Percentiles rank a stretch among this genome's conserved stretches.
Evolutionary conservation across 306 rosid species (phyloP).

Genomic region (Cucumis hystrix): DNA sequence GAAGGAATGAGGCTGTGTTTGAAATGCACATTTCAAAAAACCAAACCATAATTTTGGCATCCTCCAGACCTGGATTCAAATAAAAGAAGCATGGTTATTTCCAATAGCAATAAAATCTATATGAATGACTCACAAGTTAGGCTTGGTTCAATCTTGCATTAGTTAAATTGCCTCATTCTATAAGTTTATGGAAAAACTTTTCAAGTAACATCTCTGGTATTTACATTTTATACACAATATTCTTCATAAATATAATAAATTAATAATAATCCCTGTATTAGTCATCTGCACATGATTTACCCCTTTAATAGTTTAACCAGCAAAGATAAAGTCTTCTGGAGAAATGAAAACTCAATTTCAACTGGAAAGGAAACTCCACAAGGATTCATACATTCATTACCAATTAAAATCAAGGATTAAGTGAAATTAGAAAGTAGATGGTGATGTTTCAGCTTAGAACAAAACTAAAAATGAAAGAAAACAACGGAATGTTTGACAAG

Average conservation of each 20-base stretch:
- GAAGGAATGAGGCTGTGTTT: slow-evolving; percentile 94
- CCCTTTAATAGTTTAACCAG: not conserved
- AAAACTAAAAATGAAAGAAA: not conserved
- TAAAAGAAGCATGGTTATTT: slow-evolving; percentile 14
- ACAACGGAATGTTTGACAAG: not conserved
- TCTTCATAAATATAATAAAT: not conserved
- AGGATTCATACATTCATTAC: not conserved
- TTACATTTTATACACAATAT: not conserved
- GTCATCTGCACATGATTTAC: not conserved
- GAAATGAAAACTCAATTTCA: not conserved
- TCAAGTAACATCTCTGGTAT: not conserved
- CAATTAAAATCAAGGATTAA: not conserved
- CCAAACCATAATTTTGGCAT: slow-evolving; percentile 98
- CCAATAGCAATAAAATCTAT: not conserved
- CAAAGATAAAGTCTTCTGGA: not conserved
- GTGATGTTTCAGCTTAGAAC: not conserved
- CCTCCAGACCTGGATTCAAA: slow-evolving; percentile 71
- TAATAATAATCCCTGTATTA: too few species aligned
- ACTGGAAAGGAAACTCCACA: not conserved
- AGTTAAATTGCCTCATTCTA: too few species aligned
- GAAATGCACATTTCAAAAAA: slow-evolving; percentile 89
- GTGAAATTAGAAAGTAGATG: not conserved
- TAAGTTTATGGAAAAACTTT: not conserved
- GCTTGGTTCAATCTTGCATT: not conserved
- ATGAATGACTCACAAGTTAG: not conserved